phyloP scores from a whole-genome alignment of 2,329 filamentous ascomycete species.

The Graphium sp. region DNA sequence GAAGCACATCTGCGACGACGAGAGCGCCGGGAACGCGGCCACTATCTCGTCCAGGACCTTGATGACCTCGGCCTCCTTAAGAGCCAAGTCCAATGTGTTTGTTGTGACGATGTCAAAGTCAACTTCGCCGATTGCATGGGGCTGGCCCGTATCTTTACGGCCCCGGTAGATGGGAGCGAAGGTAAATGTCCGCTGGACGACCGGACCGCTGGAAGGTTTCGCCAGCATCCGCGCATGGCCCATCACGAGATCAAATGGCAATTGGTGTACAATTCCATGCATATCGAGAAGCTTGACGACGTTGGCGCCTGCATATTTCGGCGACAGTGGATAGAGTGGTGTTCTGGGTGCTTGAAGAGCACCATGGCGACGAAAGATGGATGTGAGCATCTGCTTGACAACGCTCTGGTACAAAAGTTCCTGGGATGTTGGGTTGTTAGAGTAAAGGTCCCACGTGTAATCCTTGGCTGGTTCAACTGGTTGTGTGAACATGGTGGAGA shows the following conservation, averaged over 20 bases:
- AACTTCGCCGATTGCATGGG: conserved; percentile 69
- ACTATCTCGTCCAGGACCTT: conserved; percentile 91
- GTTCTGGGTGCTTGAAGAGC: conserved; percentile 67
- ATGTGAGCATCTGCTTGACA: conserved; percentile 56
- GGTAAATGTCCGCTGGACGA: conserved; percentile 61
- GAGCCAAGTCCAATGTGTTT: conserved; percentile 61
- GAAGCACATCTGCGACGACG: conserved; percentile 63
- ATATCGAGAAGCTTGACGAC: conserved; percentile 68
- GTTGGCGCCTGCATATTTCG: conserved; percentile 53
- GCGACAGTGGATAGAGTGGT: conserved; percentile 65
- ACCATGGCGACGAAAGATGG: conserved; percentile 77
- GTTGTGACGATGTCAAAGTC: conserved; percentile 93
- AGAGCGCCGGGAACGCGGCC: conserved; percentile 59
- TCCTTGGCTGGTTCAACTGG: conserved; percentile 68
- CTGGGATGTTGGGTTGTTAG: conserved; percentile 29
- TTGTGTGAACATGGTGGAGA: conserved; percentile 67
- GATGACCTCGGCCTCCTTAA: conserved; percentile 86
- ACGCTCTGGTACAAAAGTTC: conserved; percentile 56
- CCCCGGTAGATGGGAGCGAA: conserved; percentile 84
- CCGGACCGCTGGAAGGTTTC: conserved; percentile 41
- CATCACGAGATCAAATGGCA: conserved; percentile 87
- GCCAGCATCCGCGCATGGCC: conserved; percentile 77
- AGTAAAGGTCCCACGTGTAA: conserved; percentile 58
- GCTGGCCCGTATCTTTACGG: conserved; percentile 61
- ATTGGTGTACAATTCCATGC: conserved; percentile 73